Evolutionary conservation across 805 yeast genomes (phyloP).

Genomic region (Wickerhamomyces mucosus): DNA sequence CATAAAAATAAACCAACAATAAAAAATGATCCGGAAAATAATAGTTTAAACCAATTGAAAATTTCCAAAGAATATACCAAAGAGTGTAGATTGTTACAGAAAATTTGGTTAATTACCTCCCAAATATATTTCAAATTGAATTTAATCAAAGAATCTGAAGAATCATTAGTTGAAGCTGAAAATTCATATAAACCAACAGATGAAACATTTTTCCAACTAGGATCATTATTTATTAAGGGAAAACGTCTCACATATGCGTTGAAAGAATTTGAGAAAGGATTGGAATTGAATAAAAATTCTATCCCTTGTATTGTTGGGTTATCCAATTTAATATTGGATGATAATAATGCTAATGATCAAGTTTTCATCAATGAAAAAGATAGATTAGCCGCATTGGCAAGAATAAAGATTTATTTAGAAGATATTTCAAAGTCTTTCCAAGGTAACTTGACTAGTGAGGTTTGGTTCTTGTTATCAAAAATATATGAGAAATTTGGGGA

Average conservation of each 20-base stretch:
- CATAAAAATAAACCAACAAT: constrained; percentile 3
- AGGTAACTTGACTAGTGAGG: constrained; percentile 42
- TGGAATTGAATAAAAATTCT: constrained; percentile 6
- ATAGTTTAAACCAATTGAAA: not conserved
- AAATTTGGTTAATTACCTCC: constrained; percentile 69
- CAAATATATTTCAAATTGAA: constrained; percentile 51
- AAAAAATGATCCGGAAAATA: constrained; percentile 23
- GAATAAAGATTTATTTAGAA: constrained; percentile 29
- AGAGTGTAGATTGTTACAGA: constrained; percentile 32
- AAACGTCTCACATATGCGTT: constrained; percentile 34
- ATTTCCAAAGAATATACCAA: not conserved
- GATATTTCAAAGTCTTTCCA: constrained; percentile 26
- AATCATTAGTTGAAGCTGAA: constrained; percentile 67
- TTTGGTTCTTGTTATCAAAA: constrained; percentile 59
- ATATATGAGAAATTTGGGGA: constrained; percentile 55
- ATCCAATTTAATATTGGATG: constrained; percentile 10
- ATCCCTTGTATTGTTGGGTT: constrained; percentile 13
- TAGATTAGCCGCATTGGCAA: constrained; percentile 43
- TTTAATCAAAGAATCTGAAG: constrained; percentile 50
- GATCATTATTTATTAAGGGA: constrained; percentile 26
- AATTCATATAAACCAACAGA: constrained; percentile 34
- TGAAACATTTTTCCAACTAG: constrained; percentile 38
- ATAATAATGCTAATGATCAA: not conserved
- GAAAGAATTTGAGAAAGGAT: constrained; percentile 51
- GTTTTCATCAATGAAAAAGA: constrained; percentile 48